A percentile compares a stretch with the other conserved stretches of the same genome.
These are phyloP conservation scores for Ganoderma lingzhi DNA, from an alignment of 1,284 basidiomycete species.

Conservation along the genomic window DNA sequence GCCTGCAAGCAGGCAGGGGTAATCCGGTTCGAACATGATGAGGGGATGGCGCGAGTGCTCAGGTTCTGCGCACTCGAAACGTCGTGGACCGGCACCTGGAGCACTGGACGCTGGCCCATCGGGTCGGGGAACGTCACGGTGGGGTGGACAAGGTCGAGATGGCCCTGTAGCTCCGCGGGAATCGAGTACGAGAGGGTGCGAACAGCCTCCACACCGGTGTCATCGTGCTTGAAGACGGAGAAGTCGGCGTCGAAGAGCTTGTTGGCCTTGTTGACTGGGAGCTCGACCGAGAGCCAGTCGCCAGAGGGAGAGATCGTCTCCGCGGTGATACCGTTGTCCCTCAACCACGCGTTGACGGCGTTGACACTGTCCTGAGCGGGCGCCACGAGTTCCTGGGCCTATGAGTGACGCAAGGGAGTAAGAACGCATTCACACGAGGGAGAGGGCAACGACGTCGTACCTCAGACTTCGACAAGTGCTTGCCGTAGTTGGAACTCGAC, in stretches of 20 bases:
- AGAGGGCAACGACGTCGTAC: slow-evolving; percentile 29
- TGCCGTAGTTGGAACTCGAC: slow-evolving; percentile 42
- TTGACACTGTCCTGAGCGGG: slow-evolving; percentile 45
- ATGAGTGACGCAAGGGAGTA: background rate
- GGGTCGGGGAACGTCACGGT: slow-evolving; percentile 44
- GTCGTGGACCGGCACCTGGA: slow-evolving; percentile 25
- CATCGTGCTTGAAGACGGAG: too few relatives aligned
- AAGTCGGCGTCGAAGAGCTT: too few relatives aligned
- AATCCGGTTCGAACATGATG: slow-evolving; percentile 49
- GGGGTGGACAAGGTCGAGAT: slow-evolving; percentile 51
- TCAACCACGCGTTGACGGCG: slow-evolving; percentile 37
- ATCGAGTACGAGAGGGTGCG: too few relatives aligned
- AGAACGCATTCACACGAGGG: too few relatives aligned
- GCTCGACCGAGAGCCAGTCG: slow-evolving; percentile 50
- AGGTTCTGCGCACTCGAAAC: slow-evolving; percentile 19
- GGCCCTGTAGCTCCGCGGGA: slow-evolving; percentile 41
- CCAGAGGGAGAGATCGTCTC: slow-evolving; percentile 44
- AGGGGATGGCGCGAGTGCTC: slow-evolving; percentile 30
- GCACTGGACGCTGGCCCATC: slow-evolving; percentile 26
- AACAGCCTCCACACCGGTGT: too few relatives aligned
- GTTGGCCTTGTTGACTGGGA: slow-evolving; percentile 37
- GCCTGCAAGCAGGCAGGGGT: slow-evolving; percentile 62
- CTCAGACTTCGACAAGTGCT: slow-evolving; percentile 46
- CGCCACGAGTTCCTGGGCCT: slow-evolving; percentile 50
- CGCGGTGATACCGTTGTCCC: slow-evolving; percentile 43